These are phyloP conservation scores for Dicorynia guianensis DNA, from an alignment of 306 rosid genomes.

Conservation along the genomic window DNA sequence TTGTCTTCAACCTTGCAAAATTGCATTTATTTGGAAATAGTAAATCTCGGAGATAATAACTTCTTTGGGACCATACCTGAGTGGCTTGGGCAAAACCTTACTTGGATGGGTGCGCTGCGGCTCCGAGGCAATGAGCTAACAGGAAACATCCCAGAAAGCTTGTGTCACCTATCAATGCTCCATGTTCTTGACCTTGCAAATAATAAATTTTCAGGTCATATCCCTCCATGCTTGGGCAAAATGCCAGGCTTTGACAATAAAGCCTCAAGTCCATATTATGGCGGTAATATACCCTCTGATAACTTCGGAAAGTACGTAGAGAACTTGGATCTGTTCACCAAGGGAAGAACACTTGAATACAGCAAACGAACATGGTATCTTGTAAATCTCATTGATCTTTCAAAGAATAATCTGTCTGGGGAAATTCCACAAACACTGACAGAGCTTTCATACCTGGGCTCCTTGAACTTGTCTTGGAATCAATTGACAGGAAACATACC, in stretches of 20 bases:
- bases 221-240: slow-evolving; percentile 24
- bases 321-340: not conserved
- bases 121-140: not conserved
- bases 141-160: not conserved
- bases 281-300: not conserved
- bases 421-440: slow-evolving; percentile 20
- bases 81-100: slow-evolving; percentile 6
- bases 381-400: slow-evolving; percentile 14
- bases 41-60: slow-evolving; percentile 18
- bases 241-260: not conserved
- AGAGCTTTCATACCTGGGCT: not conserved
- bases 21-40: not conserved
- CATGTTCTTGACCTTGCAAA: slow-evolving; percentile 16
- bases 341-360: not conserved
- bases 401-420: slow-evolving; percentile 9
- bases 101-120: not conserved
- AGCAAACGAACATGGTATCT: too few relatives aligned
- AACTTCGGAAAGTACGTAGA: not conserved
- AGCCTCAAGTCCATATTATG: not conserved
- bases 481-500: slow-evolving; percentile 26
- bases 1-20: not conserved
- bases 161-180: not conserved
- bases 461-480: slow-evolving; percentile 34
- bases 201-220: slow-evolving; percentile 15
- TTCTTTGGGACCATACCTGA: not conserved